These are phyloP conservation scores for Monilinia fructicola DNA, from an alignment of 2,329 filamentous ascomycete species.

Conservation along the genomic window DNA sequence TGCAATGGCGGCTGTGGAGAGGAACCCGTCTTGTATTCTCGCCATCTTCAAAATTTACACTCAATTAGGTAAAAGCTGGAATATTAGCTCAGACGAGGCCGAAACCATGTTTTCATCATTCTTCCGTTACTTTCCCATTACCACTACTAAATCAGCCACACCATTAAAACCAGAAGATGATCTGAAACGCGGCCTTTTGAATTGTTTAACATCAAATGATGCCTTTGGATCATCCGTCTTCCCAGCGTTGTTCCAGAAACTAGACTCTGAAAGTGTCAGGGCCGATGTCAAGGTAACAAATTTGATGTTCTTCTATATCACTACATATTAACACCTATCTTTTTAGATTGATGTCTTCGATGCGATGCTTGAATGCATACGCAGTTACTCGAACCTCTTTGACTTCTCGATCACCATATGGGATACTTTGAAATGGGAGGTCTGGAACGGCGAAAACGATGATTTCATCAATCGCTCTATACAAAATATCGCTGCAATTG, in stretches of 20 bases:
- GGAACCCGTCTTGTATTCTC: slow-evolving; percentile 35
- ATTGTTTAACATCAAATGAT: slow-evolving; percentile 37
- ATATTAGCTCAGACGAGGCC: slow-evolving; percentile 23
- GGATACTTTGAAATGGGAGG: slow-evolving; percentile 40
- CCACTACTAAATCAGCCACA: slow-evolving; percentile 25
- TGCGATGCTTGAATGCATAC: slow-evolving; percentile 30
- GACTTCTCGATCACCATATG: slow-evolving; percentile 37
- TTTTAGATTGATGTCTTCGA: slow-evolving; percentile 36
- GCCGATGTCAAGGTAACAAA: slow-evolving; percentile 37
- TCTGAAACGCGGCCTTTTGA: slow-evolving; percentile 30
- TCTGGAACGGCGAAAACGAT: slow-evolving; percentile 40
- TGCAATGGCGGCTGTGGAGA: slow-evolving; percentile 35
- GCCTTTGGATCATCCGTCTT: slow-evolving; percentile 34
- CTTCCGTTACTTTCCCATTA: slow-evolving; percentile 39
- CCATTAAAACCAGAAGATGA: slow-evolving; percentile 28
- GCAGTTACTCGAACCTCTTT: slow-evolving; percentile 28
- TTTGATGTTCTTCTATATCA: neutral
- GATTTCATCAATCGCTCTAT: slow-evolving; percentile 37
- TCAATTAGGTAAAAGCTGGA: slow-evolving; percentile 32
- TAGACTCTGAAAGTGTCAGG: slow-evolving; percentile 35
- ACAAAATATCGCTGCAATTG: slow-evolving; percentile 32
- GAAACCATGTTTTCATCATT: slow-evolving; percentile 35
- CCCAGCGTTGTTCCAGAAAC: slow-evolving; percentile 30
- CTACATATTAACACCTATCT: slow-evolving; percentile 28
- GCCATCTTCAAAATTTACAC: slow-evolving; percentile 35